Evolutionary conservation across 2,329 filamentous ascomycete species (phyloP), one percentile per base, ranked within the genome.

Genomic region (Cladophialophora yegresii): DNA sequence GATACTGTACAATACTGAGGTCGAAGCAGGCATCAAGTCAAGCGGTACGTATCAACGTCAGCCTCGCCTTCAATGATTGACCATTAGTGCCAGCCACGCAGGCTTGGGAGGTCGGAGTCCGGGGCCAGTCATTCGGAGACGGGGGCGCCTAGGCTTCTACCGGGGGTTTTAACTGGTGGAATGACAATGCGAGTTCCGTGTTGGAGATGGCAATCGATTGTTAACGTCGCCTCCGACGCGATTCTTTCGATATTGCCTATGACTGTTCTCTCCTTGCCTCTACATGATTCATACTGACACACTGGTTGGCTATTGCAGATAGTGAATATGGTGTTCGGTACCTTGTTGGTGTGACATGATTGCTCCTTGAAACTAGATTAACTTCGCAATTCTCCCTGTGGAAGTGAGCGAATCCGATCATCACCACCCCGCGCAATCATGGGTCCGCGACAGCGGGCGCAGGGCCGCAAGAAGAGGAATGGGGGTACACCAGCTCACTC

Each of bases 371-470:
- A 13, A 50, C 47, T 28, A 20, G 10, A 26, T 26, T 13, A 12
- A 50, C 47, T 50, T 22, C 20, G 20, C 20, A 16, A 50, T 28
- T 50, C 13, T 26, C 47, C 9, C 6, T 43, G 36, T 20, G 20
- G 23, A 50, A 28, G 23, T 28, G 22, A 9, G 22, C 20, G 20
- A 50, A 20, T 32, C n/a, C 36, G 23, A 32, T 22, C 55, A 13
- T n/a, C 51, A 60, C 20, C 22, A 13, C 12, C 36, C 62, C 58
- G 43, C 59, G 57, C 67, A 45, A 33, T 23, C n/a, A 71, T 71
- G 69, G 69, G 69, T 33, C 65, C 66, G 26, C 65, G 67, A 57
- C 66, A 70, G 43, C 65, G 69, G 54, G 69, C 66, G 50, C 63
- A 66, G 61, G 49, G 54, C 28, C 63, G 67, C 54, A 71, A 68